Percentiles rank a stretch among this genome's conserved stretches.
Evolutionary conservation across 73 alveolate genomes (phyloP).

Genomic region (Paramecium tetraurelia): DNA sequence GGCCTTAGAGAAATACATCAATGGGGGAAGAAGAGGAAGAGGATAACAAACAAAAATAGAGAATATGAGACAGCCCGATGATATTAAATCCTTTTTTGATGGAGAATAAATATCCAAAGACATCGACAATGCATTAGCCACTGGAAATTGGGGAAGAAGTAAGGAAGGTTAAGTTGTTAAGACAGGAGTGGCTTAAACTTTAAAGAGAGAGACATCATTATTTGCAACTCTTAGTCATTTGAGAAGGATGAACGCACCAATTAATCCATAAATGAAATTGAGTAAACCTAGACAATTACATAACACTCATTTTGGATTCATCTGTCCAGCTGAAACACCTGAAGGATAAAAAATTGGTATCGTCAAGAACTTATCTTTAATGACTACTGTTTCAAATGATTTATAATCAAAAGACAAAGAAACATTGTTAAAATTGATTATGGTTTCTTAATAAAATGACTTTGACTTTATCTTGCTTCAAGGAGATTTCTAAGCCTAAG

Average conservation of each 20-base stretch:
- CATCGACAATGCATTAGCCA: slow-evolving; percentile 93
- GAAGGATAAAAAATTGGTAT: slow-evolving; percentile 98
- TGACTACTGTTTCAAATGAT: slow-evolving; percentile 96
- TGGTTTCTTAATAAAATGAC: neutral
- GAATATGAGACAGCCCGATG: slow-evolving; percentile 17
- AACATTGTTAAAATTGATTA: neutral
- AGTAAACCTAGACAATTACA: slow-evolving; percentile 99
- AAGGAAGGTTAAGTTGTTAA: slow-evolving; percentile 88
- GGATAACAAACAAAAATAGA: neutral
- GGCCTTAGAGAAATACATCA: slow-evolving; percentile 74
- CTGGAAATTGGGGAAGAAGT: slow-evolving; percentile 98
- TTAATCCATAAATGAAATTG: slow-evolving; percentile 89
- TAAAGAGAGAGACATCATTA: slow-evolving; percentile 95
- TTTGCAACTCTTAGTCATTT: slow-evolving; percentile 96
- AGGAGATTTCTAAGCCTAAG: slow-evolving; percentile 52
- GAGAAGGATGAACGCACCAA: slow-evolving; percentile 97
- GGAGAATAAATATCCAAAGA: slow-evolving; percentile 85
- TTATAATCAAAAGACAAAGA: slow-evolving; percentile 58
- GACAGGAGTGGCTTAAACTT: slow-evolving; percentile 99
- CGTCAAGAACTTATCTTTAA: slow-evolving; percentile 98
- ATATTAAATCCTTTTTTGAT: slow-evolving; percentile 32
- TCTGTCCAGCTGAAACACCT: slow-evolving; percentile 99
- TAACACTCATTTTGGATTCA: slow-evolving; percentile 99
- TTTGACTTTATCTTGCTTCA: neutral
- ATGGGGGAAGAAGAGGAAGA: slow-evolving; percentile 53